Evolutionary conservation across 2,329 filamentous ascomycete genomes (phyloP).

Genomic region (Xylaria sp.): DNA sequence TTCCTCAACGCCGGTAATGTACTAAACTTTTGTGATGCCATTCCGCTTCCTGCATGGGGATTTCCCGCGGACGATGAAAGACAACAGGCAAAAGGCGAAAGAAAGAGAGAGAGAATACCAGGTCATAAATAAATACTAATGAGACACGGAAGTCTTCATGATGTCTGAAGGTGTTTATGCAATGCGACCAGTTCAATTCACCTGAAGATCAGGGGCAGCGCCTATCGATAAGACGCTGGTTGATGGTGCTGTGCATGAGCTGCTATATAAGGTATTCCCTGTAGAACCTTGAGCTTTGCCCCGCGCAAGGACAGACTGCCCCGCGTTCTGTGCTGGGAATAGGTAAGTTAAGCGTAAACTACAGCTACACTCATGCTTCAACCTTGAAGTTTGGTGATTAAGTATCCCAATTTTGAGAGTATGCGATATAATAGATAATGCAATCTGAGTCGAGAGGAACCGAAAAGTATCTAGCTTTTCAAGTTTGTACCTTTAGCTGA

Average conservation of each 20-base stretch:
- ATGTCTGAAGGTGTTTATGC: constrained; percentile 22
- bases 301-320: neutral
- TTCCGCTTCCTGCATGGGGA: constrained; percentile 44
- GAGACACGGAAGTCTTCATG: constrained; percentile 32
- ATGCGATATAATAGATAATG: neutral
- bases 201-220: neutral
- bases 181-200: neutral
- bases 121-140: constrained; percentile 17
- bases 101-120: constrained; percentile 6
- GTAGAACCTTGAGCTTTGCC: neutral
- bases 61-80: neutral
- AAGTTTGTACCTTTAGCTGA: neutral
- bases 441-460: too few relatives aligned
- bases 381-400: too few relatives aligned
- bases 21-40: constrained; percentile 59
- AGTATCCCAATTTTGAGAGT: too few relatives aligned
- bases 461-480: too few relatives aligned
- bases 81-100: neutral
- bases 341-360: neutral
- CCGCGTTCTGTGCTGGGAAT: neutral
- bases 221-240: constrained; percentile 25
- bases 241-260: too few relatives aligned
- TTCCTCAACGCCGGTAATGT: constrained; percentile 69
- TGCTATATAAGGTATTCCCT: neutral
- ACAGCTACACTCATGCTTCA: too few relatives aligned